A percentile compares a stretch with the other conserved stretches of the same genome.
Evolutionary conservation across 371 early-diverging fungal species (phyloP).

Genomic region (Saksenaea oblongispora): DNA sequence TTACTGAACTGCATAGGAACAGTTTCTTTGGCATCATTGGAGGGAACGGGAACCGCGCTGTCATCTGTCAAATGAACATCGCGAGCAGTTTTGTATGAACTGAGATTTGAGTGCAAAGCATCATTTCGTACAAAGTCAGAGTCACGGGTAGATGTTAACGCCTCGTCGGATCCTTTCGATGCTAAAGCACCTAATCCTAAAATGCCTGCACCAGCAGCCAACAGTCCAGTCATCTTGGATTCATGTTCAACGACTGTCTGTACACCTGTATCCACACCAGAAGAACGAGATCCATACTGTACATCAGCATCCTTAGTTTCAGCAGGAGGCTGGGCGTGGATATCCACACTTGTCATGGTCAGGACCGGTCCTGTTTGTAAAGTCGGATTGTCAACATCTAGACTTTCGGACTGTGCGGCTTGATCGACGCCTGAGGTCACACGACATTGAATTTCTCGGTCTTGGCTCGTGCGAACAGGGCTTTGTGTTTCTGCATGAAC

Average conservation of each 20-base stretch:
- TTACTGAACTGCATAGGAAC: not conserved
- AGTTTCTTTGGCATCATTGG: not conserved
- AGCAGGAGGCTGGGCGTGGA: not conserved
- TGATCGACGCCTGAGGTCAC: conserved; percentile 10
- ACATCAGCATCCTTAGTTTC: not conserved
- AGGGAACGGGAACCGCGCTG: not conserved
- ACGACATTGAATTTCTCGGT: conserved; percentile 13
- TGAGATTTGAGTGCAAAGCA: not conserved
- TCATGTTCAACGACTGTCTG: not conserved
- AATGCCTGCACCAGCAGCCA: conserved; percentile 10
- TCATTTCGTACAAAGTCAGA: not conserved
- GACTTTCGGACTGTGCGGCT: conserved; percentile 7
- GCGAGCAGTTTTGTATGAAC: not conserved
- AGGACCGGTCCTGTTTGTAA: not conserved
- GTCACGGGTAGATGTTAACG: not conserved
- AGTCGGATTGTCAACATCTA: not conserved
- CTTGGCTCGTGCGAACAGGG: not conserved
- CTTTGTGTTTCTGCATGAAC: not conserved
- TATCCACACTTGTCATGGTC: not conserved
- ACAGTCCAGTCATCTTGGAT: conserved; percentile 6
- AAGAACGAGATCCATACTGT: not conserved
- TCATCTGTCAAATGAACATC: not conserved
- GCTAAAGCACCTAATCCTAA: conserved; percentile 17
- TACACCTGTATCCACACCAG: not conserved
- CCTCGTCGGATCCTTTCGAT: not conserved